Evolutionary conservation across 1,284 basidiomycete genomes (phyloP), one percentile per base, ranked within the genome.

Genomic region (Puccinia polysora): DNA sequence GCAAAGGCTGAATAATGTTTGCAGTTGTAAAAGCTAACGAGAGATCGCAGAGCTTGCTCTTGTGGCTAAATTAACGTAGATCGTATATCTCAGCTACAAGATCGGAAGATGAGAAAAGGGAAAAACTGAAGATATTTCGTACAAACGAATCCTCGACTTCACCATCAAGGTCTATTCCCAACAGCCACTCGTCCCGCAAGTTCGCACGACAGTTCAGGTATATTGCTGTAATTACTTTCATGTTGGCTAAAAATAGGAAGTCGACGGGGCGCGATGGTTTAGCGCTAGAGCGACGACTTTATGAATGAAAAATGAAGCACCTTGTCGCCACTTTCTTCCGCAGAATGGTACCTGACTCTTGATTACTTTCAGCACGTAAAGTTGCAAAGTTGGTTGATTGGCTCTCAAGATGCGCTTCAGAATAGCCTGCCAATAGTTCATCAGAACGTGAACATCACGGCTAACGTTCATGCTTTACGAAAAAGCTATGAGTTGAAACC

Each of bases 311-410:
- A 49, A 2, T 1, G 7, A 23, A 12, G 18, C 36, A 93, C 93
- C 89, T 82, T 97, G 93, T 62, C 95, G 84, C 96, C 96, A 98
- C 82, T 97, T 97, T 56, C 95, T 85, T 14, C 96, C 96, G 78
- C 92, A 97, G 80, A 93, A 97, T 0, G 96, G 96, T 28, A 98
- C 93, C 84, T 98, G 96, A 76, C 91, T 94, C 84, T 98, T 98
- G 83, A 98, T 92, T 73, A 98, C 84, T 82, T 98, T 98, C 76
- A 99, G 84, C n/a, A 95, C 87, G 81, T 97, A 93, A 30, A 97
- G 84, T 80, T 98, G 95, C 75, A 98, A 82, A 84, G 94, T 86
- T 5, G 91, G 90, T 77, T 99, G 96, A 76, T 90, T 88, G 18
- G 98, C 92, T 80, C 90, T 88, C 74, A 98, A 83, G 74, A 96